Conservation (phyloP, 768 basidiomycete species). For the Strobilomyces dryophilus region DNA sequence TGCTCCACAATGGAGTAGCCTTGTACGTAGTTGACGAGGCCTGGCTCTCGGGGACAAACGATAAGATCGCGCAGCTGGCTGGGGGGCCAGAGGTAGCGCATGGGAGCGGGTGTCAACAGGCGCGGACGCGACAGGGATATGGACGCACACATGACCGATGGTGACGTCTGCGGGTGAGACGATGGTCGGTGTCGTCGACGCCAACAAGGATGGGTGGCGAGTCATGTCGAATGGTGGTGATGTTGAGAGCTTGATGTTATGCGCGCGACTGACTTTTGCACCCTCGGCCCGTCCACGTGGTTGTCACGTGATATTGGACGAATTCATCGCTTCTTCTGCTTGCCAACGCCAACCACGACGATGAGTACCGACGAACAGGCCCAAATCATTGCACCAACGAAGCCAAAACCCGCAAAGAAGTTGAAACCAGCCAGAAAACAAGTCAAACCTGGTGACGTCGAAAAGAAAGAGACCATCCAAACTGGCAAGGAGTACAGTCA, state of each 20-base stretch:
- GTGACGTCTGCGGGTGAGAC: conserved; percentile 42
- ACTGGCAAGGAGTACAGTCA: conserved; percentile 95
- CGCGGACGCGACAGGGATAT: conserved; percentile 1
- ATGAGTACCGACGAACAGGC: conserved; percentile 32
- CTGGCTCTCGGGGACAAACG: conserved; percentile 64
- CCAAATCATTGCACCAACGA: conserved; percentile 12
- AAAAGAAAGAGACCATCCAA: conserved; percentile 83
- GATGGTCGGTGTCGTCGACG: conserved; percentile 39
- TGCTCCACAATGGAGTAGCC: conserved; percentile 54
- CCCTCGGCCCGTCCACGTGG: conserved; percentile 23
- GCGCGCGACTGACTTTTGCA: neutral
- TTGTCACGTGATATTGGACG: conserved; percentile 18
- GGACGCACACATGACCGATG: conserved; percentile 61
- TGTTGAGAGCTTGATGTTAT: neutral
- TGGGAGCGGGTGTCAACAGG: conserved; percentile 4
- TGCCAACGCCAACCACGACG: conserved; percentile 8
- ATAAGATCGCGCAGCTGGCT: conserved; percentile 79
- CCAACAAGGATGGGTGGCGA: conserved; percentile 42
- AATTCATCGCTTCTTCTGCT: neutral
- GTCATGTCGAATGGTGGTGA: conserved; percentile 37
- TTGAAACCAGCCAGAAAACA: conserved; percentile 92
- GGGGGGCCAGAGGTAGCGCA: conserved; percentile 10
- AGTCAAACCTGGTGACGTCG: conserved; percentile 86
- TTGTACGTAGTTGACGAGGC: conserved; percentile 62
- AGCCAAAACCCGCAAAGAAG: conserved; percentile 49